Evolutionary conservation across 352 stramenopile genomes (phyloP), one percentile per base, ranked within the genome.

Genomic region (Pythium rishiriense): DNA sequence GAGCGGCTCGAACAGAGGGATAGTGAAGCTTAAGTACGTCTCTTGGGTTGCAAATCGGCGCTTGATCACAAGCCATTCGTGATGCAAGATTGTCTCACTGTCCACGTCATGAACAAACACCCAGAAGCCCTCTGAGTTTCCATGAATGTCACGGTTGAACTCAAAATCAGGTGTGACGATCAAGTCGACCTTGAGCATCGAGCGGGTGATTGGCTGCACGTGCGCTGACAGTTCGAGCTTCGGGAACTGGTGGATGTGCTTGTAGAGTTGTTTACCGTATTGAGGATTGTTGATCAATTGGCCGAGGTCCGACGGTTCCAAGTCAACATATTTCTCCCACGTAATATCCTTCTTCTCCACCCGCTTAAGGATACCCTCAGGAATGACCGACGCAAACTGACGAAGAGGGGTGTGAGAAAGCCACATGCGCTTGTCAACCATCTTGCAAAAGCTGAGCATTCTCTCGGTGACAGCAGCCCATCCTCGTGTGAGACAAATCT

Each of bases 351-450:
- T 99, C 68, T 98, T 95, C 75, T 99, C 98, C 26, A 99, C 79
- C 29, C 98, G 98, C 53, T 97, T 90, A 9, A 98, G 74, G 28
- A 99, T 98, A 21, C 94, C 92, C 63, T 99, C 97, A 0, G 97
- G 97, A 4, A 99, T 90, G 9, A 59, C 69, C 19, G 85, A 74
- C 0, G 83, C 84, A 63, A 99, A 99, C 72, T 99, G 98, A 28
- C 98, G 89, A 49, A 99, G 81, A 39, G 97, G 97, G 6, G 93
- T 98, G 68, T 99, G 97, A 33, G 93, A 98, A 21, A 94, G 79
- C 98, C 98, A 99, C 76, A 99, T 97, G 29, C 96, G 90, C 69
- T 98, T 93, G 57, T 99, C 91, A n/a, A 99, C 96, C 97, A 99
- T 99, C 64, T 99, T 99, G 66, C 97, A 98, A 49, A 99, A 97